Base-by-base conservation (phyloP, 2,329 filamentous ascomycete genomes). In the Aspergillus ibericus region DNA sequence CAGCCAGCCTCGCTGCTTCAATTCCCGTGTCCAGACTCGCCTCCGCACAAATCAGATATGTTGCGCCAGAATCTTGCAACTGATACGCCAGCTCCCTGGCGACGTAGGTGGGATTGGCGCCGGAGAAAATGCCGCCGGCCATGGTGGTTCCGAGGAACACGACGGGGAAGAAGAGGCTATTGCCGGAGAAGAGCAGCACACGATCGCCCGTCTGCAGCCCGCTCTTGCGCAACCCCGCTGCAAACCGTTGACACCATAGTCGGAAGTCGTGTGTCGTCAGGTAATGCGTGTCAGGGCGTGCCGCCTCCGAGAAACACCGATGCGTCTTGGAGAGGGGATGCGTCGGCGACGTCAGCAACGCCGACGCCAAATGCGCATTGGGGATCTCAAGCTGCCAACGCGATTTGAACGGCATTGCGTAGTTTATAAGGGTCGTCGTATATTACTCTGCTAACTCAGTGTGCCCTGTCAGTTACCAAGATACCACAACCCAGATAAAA, bases 81-180 rank as follows among this genome's bases (percentile, higher is more conserved):
- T 95, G 91, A 72, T 90, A 88, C 6, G 86, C 88, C 47, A 96
- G 75, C 73, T 95, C 91, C 18, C 89, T 79, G 0, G 85, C 78
- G 0, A 90, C 86, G 65, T 86, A 92, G 5, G 80, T 81, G 0
- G 89, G 88, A 60, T 91, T 92, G 1, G 88, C 88, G 25, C 89
- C 90, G 0, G 87, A 89, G 76, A 93, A 93, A 55, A 93, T 78
- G 1, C 89, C 89, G 4, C 89, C 89, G 0, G 90, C 89, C 85
- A 92, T 92, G 52, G 92, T 80, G 18, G 89, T 81, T 15, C 90
- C 90, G 73, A 92, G 80, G 55, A 93, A 85, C 1, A 90, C 78
- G 0, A 85, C 79, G 0, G 90, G 88, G 69, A 88, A 91, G 77
- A 88, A 91, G 13, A 93, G 73, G 64, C 83, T 87, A 74, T 93